Evolutionary conservation across 139 green algal species (phyloP).

Genomic region (Nannochloris sp.): DNA sequence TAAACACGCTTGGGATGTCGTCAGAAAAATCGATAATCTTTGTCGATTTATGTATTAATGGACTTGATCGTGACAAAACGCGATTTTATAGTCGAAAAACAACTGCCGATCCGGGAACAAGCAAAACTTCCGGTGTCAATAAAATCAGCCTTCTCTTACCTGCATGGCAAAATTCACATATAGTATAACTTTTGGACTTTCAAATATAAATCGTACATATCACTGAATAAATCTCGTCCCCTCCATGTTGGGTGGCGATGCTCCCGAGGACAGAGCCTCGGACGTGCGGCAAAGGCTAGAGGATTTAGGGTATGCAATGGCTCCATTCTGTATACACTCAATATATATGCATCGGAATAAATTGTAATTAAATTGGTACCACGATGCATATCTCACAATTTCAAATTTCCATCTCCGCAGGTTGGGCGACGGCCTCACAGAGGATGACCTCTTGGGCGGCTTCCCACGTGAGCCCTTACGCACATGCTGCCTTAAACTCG

Average conservation of each 20-base stretch:
- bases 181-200: background rate
- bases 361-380: too few species aligned
- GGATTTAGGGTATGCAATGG: slow-evolving; percentile 13
- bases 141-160: background rate
- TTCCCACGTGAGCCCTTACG: slow-evolving; percentile 13
- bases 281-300: slow-evolving; percentile 12
- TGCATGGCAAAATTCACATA: background rate
- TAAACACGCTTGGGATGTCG: background rate
- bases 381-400: too few species aligned
- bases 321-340: too few species aligned
- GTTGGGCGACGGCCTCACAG: slow-evolving; percentile 20
- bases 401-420: background rate
- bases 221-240: background rate
- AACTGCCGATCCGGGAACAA: background rate
- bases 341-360: too few species aligned
- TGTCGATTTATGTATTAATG: background rate
- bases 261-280: background rate
- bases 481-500: slow-evolving; percentile 19
- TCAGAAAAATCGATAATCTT: background rate
- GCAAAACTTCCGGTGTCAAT: background rate
- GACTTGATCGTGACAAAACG: background rate
- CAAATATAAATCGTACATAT: background rate
- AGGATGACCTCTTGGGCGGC: slow-evolving; percentile 20
- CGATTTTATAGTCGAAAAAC: background rate
- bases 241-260: background rate